phyloP scores from a whole-genome alignment of 1,284 basidiomycete species.

The Lentinus polychrous region DNA sequence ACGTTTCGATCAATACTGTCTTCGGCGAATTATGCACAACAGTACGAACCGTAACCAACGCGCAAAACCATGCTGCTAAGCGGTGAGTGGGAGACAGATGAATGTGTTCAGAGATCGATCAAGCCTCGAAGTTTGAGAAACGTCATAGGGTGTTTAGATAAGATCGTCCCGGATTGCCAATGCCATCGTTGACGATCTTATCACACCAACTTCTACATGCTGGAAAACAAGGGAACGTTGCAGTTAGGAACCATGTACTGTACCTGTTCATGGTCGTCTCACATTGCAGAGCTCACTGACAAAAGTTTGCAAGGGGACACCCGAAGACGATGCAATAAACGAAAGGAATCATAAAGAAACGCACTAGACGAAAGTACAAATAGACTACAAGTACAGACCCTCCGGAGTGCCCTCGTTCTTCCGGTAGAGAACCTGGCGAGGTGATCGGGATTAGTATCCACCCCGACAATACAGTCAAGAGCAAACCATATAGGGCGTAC shows the following conservation, averaged over 20 bases:
- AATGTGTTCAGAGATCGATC: too few relatives aligned
- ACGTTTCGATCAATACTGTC: background rate
- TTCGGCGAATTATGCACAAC: background rate
- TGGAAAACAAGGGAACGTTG: too few relatives aligned
- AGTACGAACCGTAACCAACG: constrained; percentile 2
- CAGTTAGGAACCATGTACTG: too few relatives aligned
- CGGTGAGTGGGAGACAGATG: too few relatives aligned
- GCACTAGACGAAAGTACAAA: background rate
- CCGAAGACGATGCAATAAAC: background rate
- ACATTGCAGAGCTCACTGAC: background rate
- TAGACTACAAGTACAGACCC: constrained; percentile 65
- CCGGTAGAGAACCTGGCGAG: constrained; percentile 71
- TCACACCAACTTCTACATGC: too few relatives aligned
- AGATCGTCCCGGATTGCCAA: too few relatives aligned
- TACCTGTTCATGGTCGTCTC: background rate
- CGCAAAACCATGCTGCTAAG: background rate
- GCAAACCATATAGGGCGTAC: constrained; percentile 36
- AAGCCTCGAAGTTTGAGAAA: too few relatives aligned
- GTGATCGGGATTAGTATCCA: constrained; percentile 8
- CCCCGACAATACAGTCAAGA: background rate
- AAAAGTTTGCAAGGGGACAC: background rate
- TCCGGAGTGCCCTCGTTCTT: constrained; percentile 93
- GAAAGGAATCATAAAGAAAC: background rate
- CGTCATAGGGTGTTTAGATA: too few relatives aligned
- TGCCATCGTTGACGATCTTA: too few relatives aligned